Percentiles rank a stretch among this genome's conserved stretches.
These are phyloP conservation scores for Fusarium buxicola DNA, from an alignment of 2,329 filamentous ascomycete species.

Conservation along the genomic window DNA sequence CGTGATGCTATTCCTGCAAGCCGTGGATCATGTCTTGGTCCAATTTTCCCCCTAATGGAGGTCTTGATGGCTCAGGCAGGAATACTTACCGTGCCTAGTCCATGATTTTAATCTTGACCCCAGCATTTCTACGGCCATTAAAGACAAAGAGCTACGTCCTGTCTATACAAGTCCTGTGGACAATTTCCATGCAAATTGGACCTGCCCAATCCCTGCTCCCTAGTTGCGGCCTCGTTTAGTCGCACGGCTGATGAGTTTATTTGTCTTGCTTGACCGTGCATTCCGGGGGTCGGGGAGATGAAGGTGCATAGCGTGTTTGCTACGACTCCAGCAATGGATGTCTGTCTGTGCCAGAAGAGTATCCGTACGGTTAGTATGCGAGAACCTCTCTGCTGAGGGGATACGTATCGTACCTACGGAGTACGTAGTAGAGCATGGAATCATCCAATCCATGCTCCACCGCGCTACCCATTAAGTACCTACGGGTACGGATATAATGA, in stretches of 20 bases:
- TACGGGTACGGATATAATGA: too few species aligned
- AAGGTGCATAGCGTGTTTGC: conserved; percentile 2
- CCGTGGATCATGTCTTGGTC: conserved; percentile 20
- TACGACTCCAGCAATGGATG: background rate
- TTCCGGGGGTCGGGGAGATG: conserved; percentile 17
- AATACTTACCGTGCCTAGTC: conserved; percentile 1
- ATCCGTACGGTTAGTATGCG: too few species aligned
- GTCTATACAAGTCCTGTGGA: conserved; percentile 12
- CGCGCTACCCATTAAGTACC: conserved; percentile 18
- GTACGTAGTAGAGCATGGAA: conserved; percentile 18
- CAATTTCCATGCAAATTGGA: conserved; percentile 39
- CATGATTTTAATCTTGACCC: conserved; percentile 5
- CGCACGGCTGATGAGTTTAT: conserved; percentile 36
- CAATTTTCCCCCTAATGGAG: conserved; percentile 11
- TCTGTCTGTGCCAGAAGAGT: too few species aligned
- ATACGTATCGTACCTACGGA: too few species aligned
- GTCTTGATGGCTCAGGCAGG: conserved; percentile 7
- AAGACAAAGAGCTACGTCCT: conserved; percentile 2
- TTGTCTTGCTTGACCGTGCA: conserved; percentile 27
- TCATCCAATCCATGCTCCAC: conserved; percentile 17
- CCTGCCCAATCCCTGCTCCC: conserved; percentile 13
- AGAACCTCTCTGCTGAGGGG: too few species aligned
- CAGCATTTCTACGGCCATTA: background rate
- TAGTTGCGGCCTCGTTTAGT: conserved; percentile 22
- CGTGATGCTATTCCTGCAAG: conserved; percentile 23